Evolutionary conservation across 2,329 filamentous ascomycete genomes (phyloP), one percentile per base, ranked within the genome.

Genomic region (Aspergillus eucalypticola): DNA sequence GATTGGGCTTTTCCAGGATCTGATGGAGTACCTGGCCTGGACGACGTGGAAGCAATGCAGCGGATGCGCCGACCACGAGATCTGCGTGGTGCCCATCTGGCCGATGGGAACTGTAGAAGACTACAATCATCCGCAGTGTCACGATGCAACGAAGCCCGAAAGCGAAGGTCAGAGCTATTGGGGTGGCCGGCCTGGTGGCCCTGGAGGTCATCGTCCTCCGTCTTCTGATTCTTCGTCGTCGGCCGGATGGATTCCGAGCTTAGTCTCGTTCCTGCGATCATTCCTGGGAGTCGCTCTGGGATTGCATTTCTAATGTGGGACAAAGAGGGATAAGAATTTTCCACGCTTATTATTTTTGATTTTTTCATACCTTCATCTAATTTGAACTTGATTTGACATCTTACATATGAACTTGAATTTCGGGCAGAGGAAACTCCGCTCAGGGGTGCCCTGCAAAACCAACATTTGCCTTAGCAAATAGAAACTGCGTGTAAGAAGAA

Each of bases 61-160:
- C 6, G 77, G 78, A 0, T 89, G 87, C 67, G 71, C 66, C 0
- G 76, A 78, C 7, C 79, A 84, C 48, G 82, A 89, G 71, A 71
- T 87, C 2, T 86, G 86, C 62, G 81, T 85, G 49, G 76, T 88
- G n/a, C 85, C 86, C 1, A 87, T 89, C 67, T 89, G 86, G 86
- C 87, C 86, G 0, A 76, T 81, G 69, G 86, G 86, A 0, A 77
- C 73, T 0, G 67, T 74, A 0, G 78, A 84, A 25, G 86, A 89
- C 67, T 84, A 86, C 65, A 79, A 77, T 32, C 69, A 74, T 44
- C 84, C 84, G 5, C 68, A 70, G 35, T 86, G 83, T 58, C 66
- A 69, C 54, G 71, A 76, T 66, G 67, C 64, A 5, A 65, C 59
- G 10, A 56, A 62, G 1, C 69, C 71, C 2, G 57, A 61, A 11